Percentiles rank a stretch among this genome's conserved stretches.
Evolutionary conservation across 306 rosid genomes (phyloP).

Genomic region (Hippophae rhamnoides): DNA sequence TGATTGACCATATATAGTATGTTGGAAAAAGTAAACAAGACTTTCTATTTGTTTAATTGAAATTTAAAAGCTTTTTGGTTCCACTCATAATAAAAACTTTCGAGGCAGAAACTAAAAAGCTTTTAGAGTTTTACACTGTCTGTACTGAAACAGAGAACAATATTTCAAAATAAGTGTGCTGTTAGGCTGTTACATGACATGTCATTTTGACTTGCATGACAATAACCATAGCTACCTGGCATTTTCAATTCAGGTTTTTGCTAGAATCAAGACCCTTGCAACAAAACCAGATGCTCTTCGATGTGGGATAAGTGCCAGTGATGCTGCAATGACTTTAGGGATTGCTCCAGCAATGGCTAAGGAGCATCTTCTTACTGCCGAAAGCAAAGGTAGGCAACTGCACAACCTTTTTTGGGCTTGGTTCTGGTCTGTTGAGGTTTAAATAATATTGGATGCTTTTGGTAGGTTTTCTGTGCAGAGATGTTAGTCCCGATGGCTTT

Average conservation of each 20-base stretch:
- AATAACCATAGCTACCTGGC: conserved; percentile 6
- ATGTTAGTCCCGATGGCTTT: conserved; percentile 84
- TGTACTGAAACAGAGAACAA: too few species aligned
- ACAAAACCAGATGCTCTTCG: conserved; percentile 69
- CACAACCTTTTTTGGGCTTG: conserved; percentile 1
- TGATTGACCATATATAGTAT: not conserved
- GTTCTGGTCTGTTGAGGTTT: not conserved
- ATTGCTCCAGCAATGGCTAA: conserved; percentile 97
- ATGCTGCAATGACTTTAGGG: conserved; percentile 85
- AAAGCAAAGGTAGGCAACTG: conserved; percentile 61
- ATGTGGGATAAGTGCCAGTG: conserved; percentile 83
- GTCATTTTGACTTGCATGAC: conserved; percentile 14
- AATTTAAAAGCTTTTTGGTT: not conserved
- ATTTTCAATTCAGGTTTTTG: conserved; percentile 49
- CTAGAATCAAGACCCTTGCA: conserved; percentile 62
- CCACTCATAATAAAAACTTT: too few species aligned
- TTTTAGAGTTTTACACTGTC: too few species aligned
- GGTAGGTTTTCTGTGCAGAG: conserved; percentile 89
- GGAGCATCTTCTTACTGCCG: conserved; percentile 92
- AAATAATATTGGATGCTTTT: conserved; percentile 22
- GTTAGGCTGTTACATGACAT: conserved; percentile 2
- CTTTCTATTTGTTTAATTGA: not conserved
- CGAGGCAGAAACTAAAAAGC: too few species aligned
- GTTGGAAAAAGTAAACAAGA: not conserved
- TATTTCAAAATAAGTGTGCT: too few species aligned